Conservation (phyloP, 805 yeast species). For the Saccharomycopsis fodiens region DNA sequence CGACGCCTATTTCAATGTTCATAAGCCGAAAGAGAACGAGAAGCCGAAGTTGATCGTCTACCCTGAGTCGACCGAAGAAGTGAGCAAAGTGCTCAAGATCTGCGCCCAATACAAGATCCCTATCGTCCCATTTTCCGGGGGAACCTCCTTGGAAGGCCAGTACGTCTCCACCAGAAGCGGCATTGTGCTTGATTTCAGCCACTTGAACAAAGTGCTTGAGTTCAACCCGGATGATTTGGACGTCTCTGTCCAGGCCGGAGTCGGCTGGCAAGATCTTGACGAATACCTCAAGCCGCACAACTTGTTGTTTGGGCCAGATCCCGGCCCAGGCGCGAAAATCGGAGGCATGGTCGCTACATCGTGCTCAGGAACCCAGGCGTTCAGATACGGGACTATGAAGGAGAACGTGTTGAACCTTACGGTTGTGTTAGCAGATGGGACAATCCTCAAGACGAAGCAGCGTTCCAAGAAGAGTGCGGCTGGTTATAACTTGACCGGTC, state of each 20-base stretch:
- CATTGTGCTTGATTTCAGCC: slow-evolving; percentile 50
- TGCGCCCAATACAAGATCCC: slow-evolving; percentile 58
- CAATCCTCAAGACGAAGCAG: slow-evolving; percentile 62
- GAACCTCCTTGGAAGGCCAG: slow-evolving; percentile 79
- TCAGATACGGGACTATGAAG: slow-evolving; percentile 73
- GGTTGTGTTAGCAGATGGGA: slow-evolving; percentile 76
- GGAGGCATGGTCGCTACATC: slow-evolving; percentile 76
- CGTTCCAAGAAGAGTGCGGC: slow-evolving; percentile 75
- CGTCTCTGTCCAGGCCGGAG: slow-evolving; percentile 68
- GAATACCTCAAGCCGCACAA: slow-evolving; percentile 41
- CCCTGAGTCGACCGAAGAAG: slow-evolving; percentile 61
- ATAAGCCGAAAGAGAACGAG: slow-evolving; percentile 53
- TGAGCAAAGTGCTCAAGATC: slow-evolving; percentile 52
- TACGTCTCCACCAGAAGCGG: slow-evolving; percentile 63
- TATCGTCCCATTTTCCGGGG: slow-evolving; percentile 72
- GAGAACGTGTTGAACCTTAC: slow-evolving; percentile 63
- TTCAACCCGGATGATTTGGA: slow-evolving; percentile 62
- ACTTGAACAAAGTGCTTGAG: slow-evolving; percentile 49
- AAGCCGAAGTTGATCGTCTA: slow-evolving; percentile 52
- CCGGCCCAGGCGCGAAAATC: slow-evolving; percentile 74
- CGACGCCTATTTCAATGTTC: slow-evolving; percentile 55
- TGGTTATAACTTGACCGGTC: slow-evolving; percentile 71
- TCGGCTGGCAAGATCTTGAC: slow-evolving; percentile 69
- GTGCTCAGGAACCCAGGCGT: slow-evolving; percentile 77
- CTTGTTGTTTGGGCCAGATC: slow-evolving; percentile 67